A percentile compares a stretch with the other conserved stretches of the same genome.
phyloP scores from a whole-genome alignment of 768 basidiomycete genomes.

The Lentinula lateritia region DNA sequence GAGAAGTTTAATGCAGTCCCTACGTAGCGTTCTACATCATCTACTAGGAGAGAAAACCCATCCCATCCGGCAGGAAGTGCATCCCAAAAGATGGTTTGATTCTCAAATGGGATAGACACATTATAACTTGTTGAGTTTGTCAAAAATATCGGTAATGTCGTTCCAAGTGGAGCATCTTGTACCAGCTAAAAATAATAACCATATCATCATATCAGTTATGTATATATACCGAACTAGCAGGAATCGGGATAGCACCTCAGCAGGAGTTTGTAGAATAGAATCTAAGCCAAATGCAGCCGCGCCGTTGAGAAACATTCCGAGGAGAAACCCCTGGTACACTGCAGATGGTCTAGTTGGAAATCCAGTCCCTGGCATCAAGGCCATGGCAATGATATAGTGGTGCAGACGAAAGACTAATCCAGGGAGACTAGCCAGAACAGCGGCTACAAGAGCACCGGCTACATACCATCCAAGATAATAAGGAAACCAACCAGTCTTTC shows the following conservation, averaged over 20 bases:
- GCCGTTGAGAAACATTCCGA: conserved; percentile 80
- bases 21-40: conserved; percentile 79
- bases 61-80: conserved; percentile 55
- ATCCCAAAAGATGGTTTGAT: conserved; percentile 57
- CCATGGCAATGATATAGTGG: conserved; percentile 77
- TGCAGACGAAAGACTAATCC: conserved; percentile 68
- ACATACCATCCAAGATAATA: conserved; percentile 74
- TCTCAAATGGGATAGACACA: conserved; percentile 41
- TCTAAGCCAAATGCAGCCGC: conserved; percentile 76
- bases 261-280: conserved; percentile 72
- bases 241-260: conserved; percentile 41
- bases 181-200: conserved; percentile 41
- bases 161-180: conserved; percentile 66
- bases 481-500: conserved; percentile 80
- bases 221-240: background rate
- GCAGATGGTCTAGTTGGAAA: conserved; percentile 79
- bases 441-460: conserved; percentile 54
- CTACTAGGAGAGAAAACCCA: conserved; percentile 75
- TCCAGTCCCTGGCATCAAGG: conserved; percentile 69
- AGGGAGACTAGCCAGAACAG: conserved; percentile 67
- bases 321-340: conserved; percentile 74
- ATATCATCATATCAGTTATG: conserved; percentile 7
- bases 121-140: conserved; percentile 73
- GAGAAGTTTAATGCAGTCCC: conserved; percentile 69
- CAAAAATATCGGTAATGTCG: conserved; percentile 62